A percentile compares a stretch with the other conserved stretches of the same genome.
Evolutionary conservation across 2,329 filamentous ascomycete genomes (phyloP).

Genomic region (Trichoderma asperellum): DNA sequence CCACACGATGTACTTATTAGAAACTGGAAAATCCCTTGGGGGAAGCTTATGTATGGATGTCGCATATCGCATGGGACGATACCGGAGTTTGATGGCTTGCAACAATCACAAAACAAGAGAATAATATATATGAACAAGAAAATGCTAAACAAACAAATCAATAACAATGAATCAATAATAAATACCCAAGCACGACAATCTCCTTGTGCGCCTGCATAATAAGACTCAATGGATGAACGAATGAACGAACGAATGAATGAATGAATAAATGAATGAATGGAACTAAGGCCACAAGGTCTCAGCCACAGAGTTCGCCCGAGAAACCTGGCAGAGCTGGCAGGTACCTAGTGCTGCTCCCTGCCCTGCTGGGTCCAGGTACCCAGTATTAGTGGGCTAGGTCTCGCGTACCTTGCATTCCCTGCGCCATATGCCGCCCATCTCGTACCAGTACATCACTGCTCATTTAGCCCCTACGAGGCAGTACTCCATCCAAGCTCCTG

Average conservation of each 20-base stretch:
- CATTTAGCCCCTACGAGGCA: not conserved
- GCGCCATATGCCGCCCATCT: not conserved
- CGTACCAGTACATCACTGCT: constrained; percentile 18
- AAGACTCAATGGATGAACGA: not conserved
- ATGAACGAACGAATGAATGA: not conserved
- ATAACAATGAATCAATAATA: not conserved
- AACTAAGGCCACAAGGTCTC: not conserved
- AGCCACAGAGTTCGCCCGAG: not conserved
- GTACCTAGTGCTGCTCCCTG: not conserved
- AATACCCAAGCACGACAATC: not conserved
- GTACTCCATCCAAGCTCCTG: constrained; percentile 11
- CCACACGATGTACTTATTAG: constrained; percentile 18
- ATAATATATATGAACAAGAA: constrained; percentile 14
- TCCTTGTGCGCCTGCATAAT: constrained; percentile 1
- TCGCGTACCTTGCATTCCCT: constrained; percentile 24
- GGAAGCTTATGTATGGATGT: constrained; percentile 8
- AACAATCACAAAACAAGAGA: constrained; percentile 16
- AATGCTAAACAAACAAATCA: not conserved
- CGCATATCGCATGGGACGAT: constrained; percentile 28
- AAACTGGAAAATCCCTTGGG: constrained; percentile 3
- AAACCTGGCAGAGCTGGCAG: not conserved
- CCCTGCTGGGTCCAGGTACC: not conserved
- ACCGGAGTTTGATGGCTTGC: constrained; percentile 25
- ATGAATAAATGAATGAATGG: not conserved
- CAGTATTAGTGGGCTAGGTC: constrained; percentile 10